Evolutionary conservation across 2,329 filamentous ascomycete species (phyloP).

Genomic region (Geosmithia putterillii): DNA sequence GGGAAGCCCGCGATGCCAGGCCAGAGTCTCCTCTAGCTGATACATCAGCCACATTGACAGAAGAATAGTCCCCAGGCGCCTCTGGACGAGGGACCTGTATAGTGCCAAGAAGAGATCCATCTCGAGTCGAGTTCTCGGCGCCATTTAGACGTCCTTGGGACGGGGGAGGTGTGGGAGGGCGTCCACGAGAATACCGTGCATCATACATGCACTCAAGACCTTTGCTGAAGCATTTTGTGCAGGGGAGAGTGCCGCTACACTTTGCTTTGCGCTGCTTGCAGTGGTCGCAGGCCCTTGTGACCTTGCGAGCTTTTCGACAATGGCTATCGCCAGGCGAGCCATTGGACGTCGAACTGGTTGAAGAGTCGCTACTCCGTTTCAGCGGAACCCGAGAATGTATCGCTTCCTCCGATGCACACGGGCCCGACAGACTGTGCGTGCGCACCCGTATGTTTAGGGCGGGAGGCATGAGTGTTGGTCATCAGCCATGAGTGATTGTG

Average conservation of each 20-base stretch:
- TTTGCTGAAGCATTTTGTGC: constrained; percentile 15
- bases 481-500: not conserved
- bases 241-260: constrained; percentile 16
- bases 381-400: not conserved
- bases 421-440: not conserved
- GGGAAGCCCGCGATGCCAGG: constrained; percentile 18
- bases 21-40: not conserved
- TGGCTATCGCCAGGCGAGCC: not conserved
- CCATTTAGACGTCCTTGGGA: constrained; percentile 13
- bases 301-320: constrained; percentile 9
- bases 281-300: constrained; percentile 17
- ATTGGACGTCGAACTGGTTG: not conserved
- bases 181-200: constrained; percentile 17
- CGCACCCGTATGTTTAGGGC: not conserved
- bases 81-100: not conserved
- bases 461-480: not conserved
- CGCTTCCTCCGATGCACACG: not conserved
- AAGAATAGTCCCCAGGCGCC: not conserved
- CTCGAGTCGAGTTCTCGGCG: not conserved
- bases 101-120: not conserved
- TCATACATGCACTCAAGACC: constrained; percentile 15
- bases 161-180: constrained; percentile 19
- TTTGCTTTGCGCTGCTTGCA: constrained; percentile 15
- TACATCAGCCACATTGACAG: not conserved
- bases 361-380: not conserved